phyloP scores from a whole-genome alignment of 2,329 filamentous ascomycete species.

The Seiridium unicorne region DNA sequence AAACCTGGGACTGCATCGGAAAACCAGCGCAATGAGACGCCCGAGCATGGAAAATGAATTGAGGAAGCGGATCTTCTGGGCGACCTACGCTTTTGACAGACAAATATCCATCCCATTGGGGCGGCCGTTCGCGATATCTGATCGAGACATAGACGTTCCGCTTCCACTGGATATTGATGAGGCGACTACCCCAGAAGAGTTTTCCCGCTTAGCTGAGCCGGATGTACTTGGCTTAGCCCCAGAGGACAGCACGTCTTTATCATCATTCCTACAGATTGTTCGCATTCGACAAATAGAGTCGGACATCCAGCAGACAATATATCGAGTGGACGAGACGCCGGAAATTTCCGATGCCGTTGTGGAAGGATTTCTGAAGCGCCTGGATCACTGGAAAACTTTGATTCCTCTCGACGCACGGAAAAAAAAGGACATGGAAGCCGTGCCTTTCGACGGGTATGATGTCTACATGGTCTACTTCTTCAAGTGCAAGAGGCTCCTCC shows the following conservation, averaged over 20 bases:
- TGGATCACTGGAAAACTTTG: conserved; percentile 6
- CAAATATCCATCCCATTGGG: conserved; percentile 31
- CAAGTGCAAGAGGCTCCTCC: conserved; percentile 18
- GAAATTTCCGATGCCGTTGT: conserved; percentile 3
- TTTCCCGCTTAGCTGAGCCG: conserved; percentile 15
- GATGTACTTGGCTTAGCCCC: not conserved
- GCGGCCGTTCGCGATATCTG: conserved; percentile 31
- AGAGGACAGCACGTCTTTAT: conserved; percentile 19
- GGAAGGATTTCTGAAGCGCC: not conserved
- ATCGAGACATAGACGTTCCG: conserved; percentile 28
- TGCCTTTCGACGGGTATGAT: not conserved
- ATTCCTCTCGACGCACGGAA: conserved; percentile 13
- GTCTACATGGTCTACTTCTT: conserved; percentile 19
- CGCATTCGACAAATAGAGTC: conserved; percentile 9
- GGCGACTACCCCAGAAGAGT: conserved; percentile 2
- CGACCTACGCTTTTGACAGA: conserved; percentile 31
- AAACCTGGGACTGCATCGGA: conserved; percentile 29
- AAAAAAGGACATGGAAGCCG: conserved; percentile 11
- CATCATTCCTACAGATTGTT: conserved; percentile 6
- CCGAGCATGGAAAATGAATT: conserved; percentile 13
- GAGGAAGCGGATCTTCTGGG: conserved; percentile 32
- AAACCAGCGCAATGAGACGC: not conserved
- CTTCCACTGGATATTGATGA: conserved; percentile 22
- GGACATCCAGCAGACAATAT: conserved; percentile 11
- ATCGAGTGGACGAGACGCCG: conserved; percentile 5